These are phyloP conservation scores for Pterocarpus macrocarpus DNA, from an alignment of 306 rosid species.

Conservation along the genomic window DNA sequence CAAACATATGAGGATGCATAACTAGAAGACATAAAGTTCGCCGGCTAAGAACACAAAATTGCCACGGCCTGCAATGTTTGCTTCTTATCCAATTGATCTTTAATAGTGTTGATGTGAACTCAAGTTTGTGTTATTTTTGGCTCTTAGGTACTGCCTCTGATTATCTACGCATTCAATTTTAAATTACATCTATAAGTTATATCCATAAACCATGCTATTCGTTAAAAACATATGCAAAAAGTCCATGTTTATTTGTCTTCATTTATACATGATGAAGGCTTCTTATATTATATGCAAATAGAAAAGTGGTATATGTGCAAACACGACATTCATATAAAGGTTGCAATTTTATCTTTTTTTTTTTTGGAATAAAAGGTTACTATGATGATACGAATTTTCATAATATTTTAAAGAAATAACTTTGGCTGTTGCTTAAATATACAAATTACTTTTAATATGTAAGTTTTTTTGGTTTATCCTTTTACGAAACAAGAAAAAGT, in stretches of 20 bases:
- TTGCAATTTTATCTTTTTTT: too few species aligned
- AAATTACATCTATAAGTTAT: neutral
- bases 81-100: slow-evolving; percentile 19
- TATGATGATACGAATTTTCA: neutral
- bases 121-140: slow-evolving; percentile 7
- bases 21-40: slow-evolving; percentile 46
- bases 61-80: slow-evolving; percentile 45
- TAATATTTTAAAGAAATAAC: neutral
- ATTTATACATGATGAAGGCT: neutral
- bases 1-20: neutral
- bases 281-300: neutral
- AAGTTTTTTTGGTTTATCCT: too few species aligned
- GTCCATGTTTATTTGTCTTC: neutral
- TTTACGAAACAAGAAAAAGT: too few species aligned
- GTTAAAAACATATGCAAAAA: neutral
- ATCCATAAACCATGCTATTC: neutral
- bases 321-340: neutral
- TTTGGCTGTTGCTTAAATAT: too few species aligned
- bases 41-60: slow-evolving; percentile 43
- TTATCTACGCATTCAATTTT: neutral
- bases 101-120: slow-evolving; percentile 26
- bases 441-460: too few species aligned
- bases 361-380: too few species aligned
- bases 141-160: neutral
- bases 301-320: neutral